Evolutionary conservation across 768 basidiomycete species (phyloP), one percentile per base, ranked within the genome.

Genomic region (Dentipellis fragilis): DNA sequence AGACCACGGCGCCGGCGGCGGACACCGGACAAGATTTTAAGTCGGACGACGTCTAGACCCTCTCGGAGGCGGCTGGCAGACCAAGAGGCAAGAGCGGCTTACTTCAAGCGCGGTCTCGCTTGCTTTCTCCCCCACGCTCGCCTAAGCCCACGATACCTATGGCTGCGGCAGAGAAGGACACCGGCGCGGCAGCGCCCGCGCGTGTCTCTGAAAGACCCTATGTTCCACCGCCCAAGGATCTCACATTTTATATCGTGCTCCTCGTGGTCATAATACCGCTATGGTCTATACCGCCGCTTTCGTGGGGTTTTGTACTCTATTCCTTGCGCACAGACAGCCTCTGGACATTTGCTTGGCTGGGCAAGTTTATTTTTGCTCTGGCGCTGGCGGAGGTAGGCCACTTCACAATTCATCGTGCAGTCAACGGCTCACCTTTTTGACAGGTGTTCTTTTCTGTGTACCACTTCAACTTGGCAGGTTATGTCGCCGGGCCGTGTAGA

Each of bases 391-490:
- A 89, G 77, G 87, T 85, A 49, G 21, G 38, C 48, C 48, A 17
- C 45, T 16, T 46, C 51, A n/a, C 3, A 8, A 29, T 12, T 42
- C 19, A 22, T 49, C 35, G 4, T 48, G 10, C n/a, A 50, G 4
- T 35, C 34, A 34, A n/a, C 49, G 19, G 55, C 38, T 49, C 17
- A 34, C 54, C 36, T 54, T 38, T 59, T 54, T 23, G 17, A 17
- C 51, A 89, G 87, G 80, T 81, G 9, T 65, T 82, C 57, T 91
- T 90, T 65, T 86, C 83, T 62, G 64, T 87, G 16, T 81, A 88
- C 65, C 76, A 89, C 61, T 68, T 68, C 56, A 67, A 74, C 54
- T 75, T 89, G 42, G 72, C 75, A 17, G 69, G 66, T 52, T 70
- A 71, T 56, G 72, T 84, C 40, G 72, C 79, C 37, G 70, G 72